These are phyloP conservation scores for Leptographium lundbergii DNA, from an alignment of 2,329 filamentous ascomycete genomes.

Conservation along the genomic window DNA sequence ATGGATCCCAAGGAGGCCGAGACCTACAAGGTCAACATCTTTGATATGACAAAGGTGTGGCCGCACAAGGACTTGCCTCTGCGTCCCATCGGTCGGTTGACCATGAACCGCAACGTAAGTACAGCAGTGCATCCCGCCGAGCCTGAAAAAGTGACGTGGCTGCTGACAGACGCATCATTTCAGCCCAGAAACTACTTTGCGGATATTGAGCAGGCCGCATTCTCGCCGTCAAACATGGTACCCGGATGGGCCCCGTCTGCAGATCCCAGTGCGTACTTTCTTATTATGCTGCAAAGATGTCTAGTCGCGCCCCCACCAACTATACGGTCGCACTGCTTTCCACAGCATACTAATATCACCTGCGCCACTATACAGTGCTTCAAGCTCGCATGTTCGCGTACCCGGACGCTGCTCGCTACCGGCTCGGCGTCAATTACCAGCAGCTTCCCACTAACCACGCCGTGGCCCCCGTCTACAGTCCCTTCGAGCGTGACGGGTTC, in stretches of 20 bases:
- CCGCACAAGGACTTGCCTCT: conserved; percentile 36
- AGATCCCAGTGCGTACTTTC: conserved; percentile 25
- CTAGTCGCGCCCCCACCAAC: neutral
- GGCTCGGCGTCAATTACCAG: neutral
- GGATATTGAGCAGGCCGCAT: conserved; percentile 44
- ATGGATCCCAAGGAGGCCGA: conserved; percentile 38
- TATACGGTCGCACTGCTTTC: too few species aligned
- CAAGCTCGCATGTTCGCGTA: neutral
- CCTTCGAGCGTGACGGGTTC: neutral
- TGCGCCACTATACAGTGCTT: neutral
- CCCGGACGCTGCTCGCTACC: neutral
- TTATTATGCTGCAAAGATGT: neutral
- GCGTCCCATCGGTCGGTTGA: conserved; percentile 34
- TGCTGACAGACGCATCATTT: neutral
- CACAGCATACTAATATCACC: neutral
- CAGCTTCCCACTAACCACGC: neutral
- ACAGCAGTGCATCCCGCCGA: neutral
- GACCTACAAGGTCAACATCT: conserved; percentile 32
- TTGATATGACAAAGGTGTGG: conserved; percentile 45
- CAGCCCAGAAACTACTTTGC: conserved; percentile 14
- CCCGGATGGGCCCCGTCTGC: conserved; percentile 40
- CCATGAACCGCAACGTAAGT: conserved; percentile 34
- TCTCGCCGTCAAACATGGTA: conserved; percentile 42
- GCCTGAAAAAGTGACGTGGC: neutral
- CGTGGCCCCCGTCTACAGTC: neutral